phyloP scores from a whole-genome alignment of 768 basidiomycete species.

The Tricholoma hemisulphureum region DNA sequence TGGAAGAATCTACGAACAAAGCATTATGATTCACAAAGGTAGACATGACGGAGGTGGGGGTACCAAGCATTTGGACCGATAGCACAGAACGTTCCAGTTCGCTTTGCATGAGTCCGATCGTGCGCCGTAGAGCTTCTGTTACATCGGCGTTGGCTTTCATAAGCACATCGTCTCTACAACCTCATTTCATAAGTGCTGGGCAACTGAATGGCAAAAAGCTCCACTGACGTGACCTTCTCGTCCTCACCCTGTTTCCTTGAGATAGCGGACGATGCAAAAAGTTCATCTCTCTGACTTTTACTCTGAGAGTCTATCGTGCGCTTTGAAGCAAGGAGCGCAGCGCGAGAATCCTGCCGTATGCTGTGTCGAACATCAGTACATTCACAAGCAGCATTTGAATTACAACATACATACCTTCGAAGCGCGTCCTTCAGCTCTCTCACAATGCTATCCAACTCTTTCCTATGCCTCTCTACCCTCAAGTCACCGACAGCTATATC shows the following conservation, averaged over 20 bases:
- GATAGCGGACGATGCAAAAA: constrained; percentile 52
- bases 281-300: constrained; percentile 64
- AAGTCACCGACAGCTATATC: constrained; percentile 75
- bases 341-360: constrained; percentile 59
- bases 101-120: constrained; percentile 81
- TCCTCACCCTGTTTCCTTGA: constrained; percentile 47
- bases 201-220: neutral
- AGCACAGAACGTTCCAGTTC: constrained; percentile 91
- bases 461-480: constrained; percentile 49
- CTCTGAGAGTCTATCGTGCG: constrained; percentile 62
- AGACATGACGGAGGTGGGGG: neutral
- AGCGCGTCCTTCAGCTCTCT: constrained; percentile 48
- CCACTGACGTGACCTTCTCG: constrained; percentile 63
- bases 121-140: constrained; percentile 83
- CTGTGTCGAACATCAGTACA: constrained; percentile 32
- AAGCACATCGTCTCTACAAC: constrained; percentile 70
- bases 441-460: constrained; percentile 48
- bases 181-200: neutral
- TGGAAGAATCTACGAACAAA: constrained; percentile 65
- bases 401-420: constrained; percentile 41
- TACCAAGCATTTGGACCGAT: constrained; percentile 82
- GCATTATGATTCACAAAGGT: too few relatives aligned
- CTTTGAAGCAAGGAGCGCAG: constrained; percentile 73
- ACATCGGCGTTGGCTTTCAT: constrained; percentile 90
- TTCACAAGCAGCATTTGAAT: neutral